Conservation (phyloP, 2,329 filamentous ascomycete species). For the Aspergillus neotritici region DNA sequence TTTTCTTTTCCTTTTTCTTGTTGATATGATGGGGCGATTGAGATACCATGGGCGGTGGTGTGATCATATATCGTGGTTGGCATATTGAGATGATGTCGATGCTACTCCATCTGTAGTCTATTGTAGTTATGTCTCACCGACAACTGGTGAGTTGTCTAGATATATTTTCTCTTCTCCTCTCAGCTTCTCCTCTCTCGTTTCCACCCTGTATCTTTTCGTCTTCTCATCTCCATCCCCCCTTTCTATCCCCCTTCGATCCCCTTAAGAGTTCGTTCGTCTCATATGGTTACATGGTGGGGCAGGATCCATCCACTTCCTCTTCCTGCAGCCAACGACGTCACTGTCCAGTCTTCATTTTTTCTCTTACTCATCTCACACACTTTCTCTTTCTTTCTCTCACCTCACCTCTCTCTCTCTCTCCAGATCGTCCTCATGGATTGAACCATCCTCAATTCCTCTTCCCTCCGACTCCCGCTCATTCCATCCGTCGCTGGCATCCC, state of each 20-base stretch:
- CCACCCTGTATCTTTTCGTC: constrained; percentile 9
- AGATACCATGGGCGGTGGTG: no score
- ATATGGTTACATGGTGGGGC: neutral
- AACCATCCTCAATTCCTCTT: neutral
- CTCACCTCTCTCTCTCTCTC: neutral
- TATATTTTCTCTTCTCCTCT: constrained; percentile 1
- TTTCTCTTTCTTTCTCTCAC: neutral
- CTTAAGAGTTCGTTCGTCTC: neutral
- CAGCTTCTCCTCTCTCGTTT: constrained; percentile 8
- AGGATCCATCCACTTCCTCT: neutral
- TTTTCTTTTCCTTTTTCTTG: no score
- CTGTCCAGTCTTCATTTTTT: constrained; percentile 1
- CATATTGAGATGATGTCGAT: no score
- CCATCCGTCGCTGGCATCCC: neutral
- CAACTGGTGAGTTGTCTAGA: neutral
- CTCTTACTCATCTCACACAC: neutral
- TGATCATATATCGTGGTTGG: no score
- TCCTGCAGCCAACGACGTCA: constrained; percentile 29
- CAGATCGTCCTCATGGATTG: neutral
- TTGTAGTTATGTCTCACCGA: no score
- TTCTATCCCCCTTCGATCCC: neutral
- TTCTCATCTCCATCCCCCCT: constrained; percentile 3
- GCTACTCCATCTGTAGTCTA: no score
- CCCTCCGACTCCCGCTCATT: neutral
- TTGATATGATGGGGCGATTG: no score